Base-by-base conservation (phyloP, 495 filamentous ascomycete genomes). In the Aspergillus bertholletiae region DNA sequence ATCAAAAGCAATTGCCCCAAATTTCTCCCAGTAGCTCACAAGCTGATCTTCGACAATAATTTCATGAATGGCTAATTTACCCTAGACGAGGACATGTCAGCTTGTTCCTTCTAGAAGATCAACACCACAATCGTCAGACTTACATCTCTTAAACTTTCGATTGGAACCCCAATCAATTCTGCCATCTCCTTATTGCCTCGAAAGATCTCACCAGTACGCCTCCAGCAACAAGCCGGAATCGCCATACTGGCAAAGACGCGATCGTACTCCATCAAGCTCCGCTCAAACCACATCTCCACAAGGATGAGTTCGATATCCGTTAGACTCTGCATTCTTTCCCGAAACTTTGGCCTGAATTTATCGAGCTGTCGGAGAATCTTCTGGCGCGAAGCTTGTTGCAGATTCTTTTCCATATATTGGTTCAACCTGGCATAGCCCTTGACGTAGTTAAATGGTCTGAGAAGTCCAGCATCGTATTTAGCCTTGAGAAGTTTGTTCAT, bases 191-290 rank as follows among this genome's bases (percentile, higher is more conserved):
- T 96, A 67, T 99, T 99, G 2, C 93, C 94, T 55, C 95, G 84
- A 67, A 96, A 97, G 43, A 99, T 97, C 71, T 97, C 94, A 15
- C 94, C 94, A 0, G 94, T 97, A 64, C 94, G 80, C 59, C 95
- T 83, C 94, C 94, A 99, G 66, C 92, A 95, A 70, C 94, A 99
- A 30, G 94, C 94, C 3, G 94, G 94, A 55, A 97, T 92, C 21
- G 94, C 93, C 94, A 99, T 97, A 69, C 90, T 95, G 12, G 94
- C 95, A 73, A 99, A 99, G 9, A 99, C 90, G 35, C 94, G 89
- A 67, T 99, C 94, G 61, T 96, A 97, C 64, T 97, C 94, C 84
- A 97, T 90, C 54, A 99, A 73, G 44, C 84, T 92, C 49, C 85
- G 82, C 66, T 99, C 94, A 62, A 99, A 97, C 93, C 94, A 97